These are phyloP conservation scores for Oryza coarctata DNA, from an alignment of 176 grass and related monocot genomes.

Conservation along the genomic window DNA sequence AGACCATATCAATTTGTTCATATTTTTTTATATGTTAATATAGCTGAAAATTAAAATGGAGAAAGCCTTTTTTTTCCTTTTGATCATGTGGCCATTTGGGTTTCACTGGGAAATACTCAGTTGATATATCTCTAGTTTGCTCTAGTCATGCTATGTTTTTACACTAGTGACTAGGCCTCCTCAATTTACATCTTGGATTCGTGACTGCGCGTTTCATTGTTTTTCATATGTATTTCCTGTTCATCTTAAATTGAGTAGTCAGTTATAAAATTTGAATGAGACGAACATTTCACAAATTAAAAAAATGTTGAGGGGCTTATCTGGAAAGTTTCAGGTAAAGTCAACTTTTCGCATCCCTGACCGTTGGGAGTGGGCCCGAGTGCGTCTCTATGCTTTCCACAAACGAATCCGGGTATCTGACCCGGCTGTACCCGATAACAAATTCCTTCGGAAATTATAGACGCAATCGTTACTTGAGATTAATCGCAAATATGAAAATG, in stretches of 20 bases:
- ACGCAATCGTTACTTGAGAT: not conserved
- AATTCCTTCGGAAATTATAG: not conserved
- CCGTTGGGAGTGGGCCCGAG: constrained; percentile 23
- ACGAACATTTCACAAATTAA: not conserved
- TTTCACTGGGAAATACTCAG: too few species aligned
- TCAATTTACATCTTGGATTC: too few species aligned
- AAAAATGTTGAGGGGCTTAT: not conserved
- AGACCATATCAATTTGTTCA: too few species aligned
- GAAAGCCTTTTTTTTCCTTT: too few species aligned
- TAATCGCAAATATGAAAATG: not conserved
- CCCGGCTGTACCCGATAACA: not conserved
- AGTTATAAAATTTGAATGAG: not conserved
- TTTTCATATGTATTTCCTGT: not conserved
- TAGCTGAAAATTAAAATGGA: too few species aligned
- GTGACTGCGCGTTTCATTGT: too few species aligned
- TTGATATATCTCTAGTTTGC: too few species aligned
- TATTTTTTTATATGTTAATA: too few species aligned
- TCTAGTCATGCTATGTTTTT: too few species aligned
- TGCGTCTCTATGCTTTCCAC: not conserved
- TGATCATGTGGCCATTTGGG: too few species aligned
- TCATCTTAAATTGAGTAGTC: not conserved
- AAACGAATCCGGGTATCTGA: not conserved
- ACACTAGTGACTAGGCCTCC: too few species aligned
- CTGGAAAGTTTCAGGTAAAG: not conserved
- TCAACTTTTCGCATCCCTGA: constrained; percentile 26